Percentiles rank a stretch among this genome's conserved stretches.
Conservation (phyloP, 75 land plant genomes). For the Chamaecyparis obtusa region DNA sequence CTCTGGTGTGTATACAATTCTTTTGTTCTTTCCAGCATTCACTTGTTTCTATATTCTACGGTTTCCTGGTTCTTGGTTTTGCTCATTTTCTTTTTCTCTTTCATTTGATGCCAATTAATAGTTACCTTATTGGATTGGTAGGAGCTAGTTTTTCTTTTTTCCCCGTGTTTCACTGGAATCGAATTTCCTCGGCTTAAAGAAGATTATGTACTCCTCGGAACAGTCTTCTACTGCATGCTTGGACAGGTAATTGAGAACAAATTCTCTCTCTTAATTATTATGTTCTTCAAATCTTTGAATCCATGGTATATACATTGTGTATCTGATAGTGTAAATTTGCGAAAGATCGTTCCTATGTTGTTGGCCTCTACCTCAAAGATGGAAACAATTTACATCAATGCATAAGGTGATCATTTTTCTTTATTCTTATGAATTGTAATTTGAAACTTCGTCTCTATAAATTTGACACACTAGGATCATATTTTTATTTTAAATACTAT, state of each 20-base stretch:
- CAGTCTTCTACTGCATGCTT: conserved; percentile 44
- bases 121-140: too few species aligned
- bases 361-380: conserved; percentile 34
- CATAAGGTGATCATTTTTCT: neutral
- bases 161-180: conserved; percentile 38
- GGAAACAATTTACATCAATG: conserved; percentile 11
- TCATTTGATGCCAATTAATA: too few species aligned
- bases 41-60: too few species aligned
- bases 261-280: neutral
- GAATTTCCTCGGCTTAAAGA: conserved; percentile 25
- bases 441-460: neutral
- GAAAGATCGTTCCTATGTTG: conserved; percentile 35
- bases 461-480: neutral
- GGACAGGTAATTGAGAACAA: conserved; percentile 24
- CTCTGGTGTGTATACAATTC: too few species aligned
- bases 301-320: conserved; percentile 3
- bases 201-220: conserved; percentile 27
- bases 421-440: neutral
- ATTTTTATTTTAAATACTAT: neutral
- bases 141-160: too few species aligned
- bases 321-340: conserved; percentile 32
- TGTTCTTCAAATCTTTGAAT: neutral
- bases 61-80: too few species aligned
- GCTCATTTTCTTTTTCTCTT: too few species aligned
- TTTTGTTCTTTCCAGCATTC: too few species aligned